These are phyloP conservation scores for Aspergillus neotritici DNA, from an alignment of 2,329 filamentous ascomycete genomes.

Conservation along the genomic window DNA sequence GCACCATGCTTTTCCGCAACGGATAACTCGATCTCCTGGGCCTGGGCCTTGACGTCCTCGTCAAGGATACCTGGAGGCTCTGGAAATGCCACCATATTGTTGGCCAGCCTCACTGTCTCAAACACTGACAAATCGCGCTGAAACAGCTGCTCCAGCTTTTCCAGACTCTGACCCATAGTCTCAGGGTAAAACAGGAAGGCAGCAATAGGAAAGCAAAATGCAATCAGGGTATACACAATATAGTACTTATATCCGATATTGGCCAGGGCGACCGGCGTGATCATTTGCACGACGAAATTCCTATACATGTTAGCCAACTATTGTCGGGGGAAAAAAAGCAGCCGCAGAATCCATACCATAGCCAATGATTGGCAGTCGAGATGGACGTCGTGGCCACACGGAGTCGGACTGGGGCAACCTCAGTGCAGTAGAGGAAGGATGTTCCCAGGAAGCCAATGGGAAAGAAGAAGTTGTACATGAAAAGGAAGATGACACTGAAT, in stretches of 20 bases:
- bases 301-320: background rate
- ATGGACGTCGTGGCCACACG: slow-evolving; percentile 14
- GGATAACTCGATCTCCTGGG: background rate
- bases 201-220: slow-evolving; percentile 5
- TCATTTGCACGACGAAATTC: slow-evolving; percentile 18
- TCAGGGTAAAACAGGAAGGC: slow-evolving; percentile 21
- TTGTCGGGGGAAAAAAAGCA: too few species aligned
- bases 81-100: slow-evolving; percentile 1
- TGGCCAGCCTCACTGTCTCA: slow-evolving; percentile 1
- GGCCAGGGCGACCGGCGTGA: slow-evolving; percentile 16
- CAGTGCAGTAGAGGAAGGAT: slow-evolving; percentile 17
- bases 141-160: slow-evolving; percentile 16
- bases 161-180: slow-evolving; percentile 15
- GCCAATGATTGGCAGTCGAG: slow-evolving; percentile 13
- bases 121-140: slow-evolving; percentile 3
- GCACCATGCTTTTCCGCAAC: background rate
- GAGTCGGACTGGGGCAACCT: slow-evolving; percentile 15
- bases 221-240: slow-evolving; percentile 16
- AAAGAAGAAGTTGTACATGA: slow-evolving; percentile 17
- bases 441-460: slow-evolving; percentile 17
- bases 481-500: slow-evolving; percentile 13
- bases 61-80: background rate
- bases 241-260: slow-evolving; percentile 16
- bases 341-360: slow-evolving; percentile 6
- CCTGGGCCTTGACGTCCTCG: background rate